Evolutionary conservation across 108 stramenopile species (phyloP), one percentile per base, ranked within the genome.

Genomic region (Discostella pseudostelligera): DNA sequence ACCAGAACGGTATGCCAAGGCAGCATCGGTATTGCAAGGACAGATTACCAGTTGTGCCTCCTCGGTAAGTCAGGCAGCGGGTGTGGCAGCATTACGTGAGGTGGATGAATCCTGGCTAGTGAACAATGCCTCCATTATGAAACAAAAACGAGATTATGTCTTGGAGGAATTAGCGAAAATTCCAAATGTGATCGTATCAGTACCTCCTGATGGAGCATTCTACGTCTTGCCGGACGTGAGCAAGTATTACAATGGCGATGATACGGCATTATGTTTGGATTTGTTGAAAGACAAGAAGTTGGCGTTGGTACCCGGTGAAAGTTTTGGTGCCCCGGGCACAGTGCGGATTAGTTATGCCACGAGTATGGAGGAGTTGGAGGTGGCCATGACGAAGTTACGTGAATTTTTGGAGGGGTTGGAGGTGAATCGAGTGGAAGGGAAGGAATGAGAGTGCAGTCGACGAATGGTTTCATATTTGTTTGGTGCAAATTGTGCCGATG

Each of bases 321-420:
- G 84, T 50, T 98, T 98, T 76, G 96, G 96, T 35, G 93, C 91
- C n/a, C 81, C 92, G 4, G 89, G 87, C 3, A 90, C 91, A 0
- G 80, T 97, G 12, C 88, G 97, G 26, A 81, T 98, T 45, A 93
- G 92, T 67, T 98, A 97, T 78, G 97, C 97, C n/a, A 90, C 97
- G 19, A 90, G 92, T 50, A 73, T 88, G 79, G 92, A 91, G 51
- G 96, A 93, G 56, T 78, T 98, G 51, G 63, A 77, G 56, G 65
- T 78, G 8, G 93, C 96, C 29, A 90, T 97, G 84, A 57, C 55
- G 1, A 89, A 89, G 63, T 50, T 94, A 29, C 42, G 61, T 37
- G 83, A 82, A 24, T 94, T 90, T 69, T 49, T 88, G 62, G 72
- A 64, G 54, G 48, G 39, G 20, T 54, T 70, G 50, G 49, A 26